phyloP scores from a whole-genome alignment of 2,329 filamentous ascomycete genomes.

The Epicoccum sorghinum region DNA sequence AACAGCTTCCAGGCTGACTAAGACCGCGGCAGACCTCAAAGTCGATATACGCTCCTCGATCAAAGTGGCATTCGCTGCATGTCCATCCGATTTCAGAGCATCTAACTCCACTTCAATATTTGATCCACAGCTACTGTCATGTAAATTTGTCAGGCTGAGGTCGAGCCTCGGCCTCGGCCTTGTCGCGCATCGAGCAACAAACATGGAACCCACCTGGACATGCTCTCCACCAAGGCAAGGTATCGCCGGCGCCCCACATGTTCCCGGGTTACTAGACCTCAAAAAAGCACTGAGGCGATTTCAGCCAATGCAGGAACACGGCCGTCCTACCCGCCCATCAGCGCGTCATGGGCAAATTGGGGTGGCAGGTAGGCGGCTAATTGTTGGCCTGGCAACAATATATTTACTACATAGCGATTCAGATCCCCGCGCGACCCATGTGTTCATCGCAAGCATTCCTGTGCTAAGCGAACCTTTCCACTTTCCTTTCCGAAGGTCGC shows the following conservation, averaged over 20 bases:
- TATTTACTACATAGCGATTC: slow-evolving; percentile 39
- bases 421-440: slow-evolving; percentile 38
- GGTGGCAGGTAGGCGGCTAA: slow-evolving; percentile 10
- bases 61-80: neutral
- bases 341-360: slow-evolving; percentile 12
- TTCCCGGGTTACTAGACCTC: slow-evolving; percentile 13
- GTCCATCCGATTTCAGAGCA: neutral
- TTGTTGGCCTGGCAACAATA: slow-evolving; percentile 15
- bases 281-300: slow-evolving; percentile 9
- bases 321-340: slow-evolving; percentile 16
- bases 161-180: slow-evolving; percentile 16
- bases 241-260: slow-evolving; percentile 17
- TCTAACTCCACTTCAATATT: neutral
- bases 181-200: slow-evolving; percentile 4
- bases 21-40: slow-evolving; percentile 1
- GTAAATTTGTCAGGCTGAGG: slow-evolving; percentile 15
- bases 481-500: slow-evolving; percentile 34
- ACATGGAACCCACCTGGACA: slow-evolving; percentile 10
- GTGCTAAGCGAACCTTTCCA: slow-evolving; percentile 38
- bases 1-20: slow-evolving; percentile 22
- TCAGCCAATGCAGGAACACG: slow-evolving; percentile 15
- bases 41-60: neutral
- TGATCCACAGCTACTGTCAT: neutral
- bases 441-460: slow-evolving; percentile 43
- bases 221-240: slow-evolving; percentile 15